These are phyloP conservation scores for Aristolochia californica DNA, from an alignment of 164 flowering plant species.

Conservation along the genomic window DNA sequence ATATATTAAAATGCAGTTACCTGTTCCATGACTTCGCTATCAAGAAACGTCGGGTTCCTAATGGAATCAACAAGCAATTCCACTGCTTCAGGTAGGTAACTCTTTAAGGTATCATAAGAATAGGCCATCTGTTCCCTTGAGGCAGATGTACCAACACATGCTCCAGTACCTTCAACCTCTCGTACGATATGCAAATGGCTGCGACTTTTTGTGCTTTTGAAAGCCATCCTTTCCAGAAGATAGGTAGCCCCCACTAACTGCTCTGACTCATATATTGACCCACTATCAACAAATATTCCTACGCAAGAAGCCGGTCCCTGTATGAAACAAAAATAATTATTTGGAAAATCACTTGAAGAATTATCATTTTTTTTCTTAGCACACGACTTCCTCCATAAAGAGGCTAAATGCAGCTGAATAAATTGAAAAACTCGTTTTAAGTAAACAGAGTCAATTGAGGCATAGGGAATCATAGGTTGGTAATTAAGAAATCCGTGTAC, in stretches of 20 bases:
- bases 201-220: slow-evolving; percentile 56
- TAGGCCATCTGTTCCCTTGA: slow-evolving; percentile 42
- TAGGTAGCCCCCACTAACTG: slow-evolving; percentile 44
- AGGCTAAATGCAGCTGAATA: too few relatives aligned
- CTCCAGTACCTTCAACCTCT: slow-evolving; percentile 81
- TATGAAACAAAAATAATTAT: background rate
- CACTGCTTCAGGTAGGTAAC: slow-evolving; percentile 71
- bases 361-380: too few relatives aligned
- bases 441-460: too few relatives aligned
- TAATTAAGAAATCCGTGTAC: too few relatives aligned
- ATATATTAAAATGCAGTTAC: slow-evolving; percentile 14
- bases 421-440: too few relatives aligned
- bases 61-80: slow-evolving; percentile 79
- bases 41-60: slow-evolving; percentile 77
- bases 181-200: slow-evolving; percentile 67
- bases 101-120: slow-evolving; percentile 69
- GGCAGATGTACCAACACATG: slow-evolving; percentile 47
- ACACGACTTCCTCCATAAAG: too few relatives aligned
- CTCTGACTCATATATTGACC: slow-evolving; percentile 61
- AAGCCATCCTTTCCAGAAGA: slow-evolving; percentile 71
- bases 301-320: slow-evolving; percentile 61
- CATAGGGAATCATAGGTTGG: too few relatives aligned
- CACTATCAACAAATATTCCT: slow-evolving; percentile 57
- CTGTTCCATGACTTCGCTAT: slow-evolving; percentile 79
- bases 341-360: background rate